These are phyloP conservation scores for Didymella sp. DNA, from an alignment of 2,329 filamentous ascomycete species.

Conservation along the genomic window DNA sequence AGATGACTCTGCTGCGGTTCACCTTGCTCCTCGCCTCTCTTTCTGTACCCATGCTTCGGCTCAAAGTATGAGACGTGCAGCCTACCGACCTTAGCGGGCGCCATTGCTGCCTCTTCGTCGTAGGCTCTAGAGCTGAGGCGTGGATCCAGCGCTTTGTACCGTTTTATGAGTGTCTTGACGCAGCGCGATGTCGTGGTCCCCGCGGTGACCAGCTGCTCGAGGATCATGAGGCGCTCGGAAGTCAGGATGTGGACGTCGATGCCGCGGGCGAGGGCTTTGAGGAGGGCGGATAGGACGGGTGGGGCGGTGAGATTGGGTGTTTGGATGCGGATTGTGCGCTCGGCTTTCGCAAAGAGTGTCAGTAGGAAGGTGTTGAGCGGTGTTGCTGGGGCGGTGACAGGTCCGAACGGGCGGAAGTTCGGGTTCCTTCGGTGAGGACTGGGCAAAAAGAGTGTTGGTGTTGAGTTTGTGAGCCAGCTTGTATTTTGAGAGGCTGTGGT, in stretches of 20 bases:
- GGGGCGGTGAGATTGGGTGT: constrained; percentile 79
- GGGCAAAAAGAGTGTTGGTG: constrained; percentile 71
- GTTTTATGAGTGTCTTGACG: constrained; percentile 64
- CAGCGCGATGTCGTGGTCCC: constrained; percentile 75
- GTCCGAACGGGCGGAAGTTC: constrained; percentile 59
- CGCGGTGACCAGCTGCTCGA: constrained; percentile 82
- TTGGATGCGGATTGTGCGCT: constrained; percentile 69
- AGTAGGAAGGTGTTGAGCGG: constrained; percentile 72
- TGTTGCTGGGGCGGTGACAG: constrained; percentile 63
- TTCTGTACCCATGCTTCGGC: constrained; percentile 37
- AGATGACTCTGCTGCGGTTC: constrained; percentile 78
- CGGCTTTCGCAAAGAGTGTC: constrained; percentile 65
- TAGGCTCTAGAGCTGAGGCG: neutral
- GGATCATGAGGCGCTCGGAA: constrained; percentile 72
- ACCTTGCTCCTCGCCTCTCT: constrained; percentile 34
- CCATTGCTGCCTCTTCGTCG: constrained; percentile 43
- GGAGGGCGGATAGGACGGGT: constrained; percentile 67
- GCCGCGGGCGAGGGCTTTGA: constrained; percentile 68
- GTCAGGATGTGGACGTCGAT: constrained; percentile 73
- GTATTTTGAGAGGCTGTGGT: neutral
- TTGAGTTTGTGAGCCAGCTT: constrained; percentile 15
- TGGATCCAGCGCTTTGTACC: constrained; percentile 52
- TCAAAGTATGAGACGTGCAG: constrained; percentile 68
- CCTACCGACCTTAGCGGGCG: constrained; percentile 49
- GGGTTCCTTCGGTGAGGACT: constrained; percentile 76